These are phyloP conservation scores for Kodamaea sagamina DNA, from an alignment of 805 yeast species.

Conservation along the genomic window DNA sequence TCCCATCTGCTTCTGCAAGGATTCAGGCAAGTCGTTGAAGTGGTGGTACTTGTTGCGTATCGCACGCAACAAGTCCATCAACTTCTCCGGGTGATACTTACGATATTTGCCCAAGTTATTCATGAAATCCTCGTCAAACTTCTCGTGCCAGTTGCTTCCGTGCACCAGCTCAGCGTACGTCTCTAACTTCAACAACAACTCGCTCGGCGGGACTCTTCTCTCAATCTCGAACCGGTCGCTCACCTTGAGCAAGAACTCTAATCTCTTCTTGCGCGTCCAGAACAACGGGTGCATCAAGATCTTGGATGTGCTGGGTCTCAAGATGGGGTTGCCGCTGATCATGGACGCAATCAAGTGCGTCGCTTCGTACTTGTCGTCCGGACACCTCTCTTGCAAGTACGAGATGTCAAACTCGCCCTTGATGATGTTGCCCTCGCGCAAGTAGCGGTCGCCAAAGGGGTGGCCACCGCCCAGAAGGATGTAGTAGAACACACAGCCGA, in stretches of 20 bases:
- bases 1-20: constrained; percentile 64
- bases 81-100: constrained; percentile 73
- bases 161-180: constrained; percentile 52
- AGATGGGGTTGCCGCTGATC: constrained; percentile 66
- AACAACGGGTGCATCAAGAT: constrained; percentile 86
- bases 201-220: constrained; percentile 75
- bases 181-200: constrained; percentile 58
- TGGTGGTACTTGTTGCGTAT: constrained; percentile 93
- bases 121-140: constrained; percentile 71
- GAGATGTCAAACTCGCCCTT: constrained; percentile 58
- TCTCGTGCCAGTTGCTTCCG: constrained; percentile 72
- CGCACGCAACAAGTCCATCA: constrained; percentile 87
- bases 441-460: constrained; percentile 92
- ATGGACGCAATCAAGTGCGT: constrained; percentile 68
- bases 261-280: constrained; percentile 72
- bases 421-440: constrained; percentile 86
- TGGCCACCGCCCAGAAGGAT: constrained; percentile 81
- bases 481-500: constrained; percentile 93
- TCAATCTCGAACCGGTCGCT: constrained; percentile 91
- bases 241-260: constrained; percentile 82
- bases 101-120: constrained; percentile 89
- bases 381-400: constrained; percentile 44
- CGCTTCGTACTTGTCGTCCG: constrained; percentile 59
- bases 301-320: constrained; percentile 67
- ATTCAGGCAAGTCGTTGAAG: constrained; percentile 80